Base-by-base conservation (phyloP, 176 grass and related monocot genomes). In the Carex parvula region DNA sequence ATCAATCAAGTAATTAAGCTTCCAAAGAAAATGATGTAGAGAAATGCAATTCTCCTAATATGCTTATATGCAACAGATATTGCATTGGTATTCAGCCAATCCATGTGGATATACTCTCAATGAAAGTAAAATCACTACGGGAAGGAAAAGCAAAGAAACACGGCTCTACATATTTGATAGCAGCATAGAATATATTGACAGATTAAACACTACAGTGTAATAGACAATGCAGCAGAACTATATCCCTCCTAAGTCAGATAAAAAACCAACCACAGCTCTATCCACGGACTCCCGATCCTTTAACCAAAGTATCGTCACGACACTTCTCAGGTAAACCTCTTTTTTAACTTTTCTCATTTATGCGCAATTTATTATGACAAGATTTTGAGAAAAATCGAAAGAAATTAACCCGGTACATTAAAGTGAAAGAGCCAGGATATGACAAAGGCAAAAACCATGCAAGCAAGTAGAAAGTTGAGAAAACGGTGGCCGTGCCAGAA, bases 371-470 rank as follows among this genome's bases (percentile, higher is more conserved):
- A 81, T 63, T 64, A 81, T 29, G 42, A 81, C 79, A 44, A 81
- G 2, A 46, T n/a, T 24, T 48, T 14, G 3, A 83, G 18, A 55
- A 9, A 35, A 44, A 29, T 15, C 6, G 10, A 46, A 67, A 83
- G 46, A 68, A 53, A 69, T 66, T 73, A 95, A 26, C 91, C 93
- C 3, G 97, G 97, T 60, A 92, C 97, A 64, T 92, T 96, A 70
- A 99, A 99, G 89, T 94, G 97, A 86, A 96, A 96, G 81, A 99
- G 93, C 97, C 97, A 99, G 33, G 93, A 99, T 86, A 99, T 91
- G 13, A 99, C 88, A 63, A 99, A 99, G 0, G 97, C 93, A 59
- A 96, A 93, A 80, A 99, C 97, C 91, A 99, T 91, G 85, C 97
- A 99, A 14, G 97, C 97, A 11, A 96, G 91, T 8, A 99, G 88